These are phyloP conservation scores for Cyberlindnera maritima DNA, from an alignment of 805 yeast species.

Conservation along the genomic window DNA sequence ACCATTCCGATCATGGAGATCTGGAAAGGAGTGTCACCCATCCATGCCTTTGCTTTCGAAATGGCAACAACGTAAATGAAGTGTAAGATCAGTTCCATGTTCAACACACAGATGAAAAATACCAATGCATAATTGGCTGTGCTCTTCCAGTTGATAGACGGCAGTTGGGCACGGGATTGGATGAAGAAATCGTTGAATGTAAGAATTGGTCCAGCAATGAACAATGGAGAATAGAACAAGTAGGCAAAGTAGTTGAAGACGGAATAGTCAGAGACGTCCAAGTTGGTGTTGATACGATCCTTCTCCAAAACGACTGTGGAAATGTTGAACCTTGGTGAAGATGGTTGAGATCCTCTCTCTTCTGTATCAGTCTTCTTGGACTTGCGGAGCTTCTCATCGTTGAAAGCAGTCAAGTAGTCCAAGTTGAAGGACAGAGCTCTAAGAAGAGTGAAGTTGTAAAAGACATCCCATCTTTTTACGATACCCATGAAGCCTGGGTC, in stretches of 20 bases:
- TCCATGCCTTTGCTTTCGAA: constrained; percentile 86
- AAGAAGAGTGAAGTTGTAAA: constrained; percentile 83
- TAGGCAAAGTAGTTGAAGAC: constrained; percentile 72
- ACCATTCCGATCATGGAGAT: constrained; percentile 92
- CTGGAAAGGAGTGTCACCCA: constrained; percentile 85
- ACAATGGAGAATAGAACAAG: constrained; percentile 79
- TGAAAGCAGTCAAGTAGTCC: constrained; percentile 58
- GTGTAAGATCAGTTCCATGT: constrained; percentile 89
- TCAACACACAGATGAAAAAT: constrained; percentile 67
- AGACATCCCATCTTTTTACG: constrained; percentile 92
- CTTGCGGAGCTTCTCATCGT: constrained; percentile 17
- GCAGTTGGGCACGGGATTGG: constrained; percentile 69
- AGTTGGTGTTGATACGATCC: constrained; percentile 61
- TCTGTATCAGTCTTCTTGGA: constrained; percentile 25
- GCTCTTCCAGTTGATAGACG: constrained; percentile 55
- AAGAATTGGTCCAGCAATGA: constrained; percentile 92
- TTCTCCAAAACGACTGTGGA: constrained; percentile 36
- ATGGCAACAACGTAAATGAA: constrained; percentile 92
- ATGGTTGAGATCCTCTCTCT: constrained; percentile 21
- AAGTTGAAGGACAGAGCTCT: constrained; percentile 80
- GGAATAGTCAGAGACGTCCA: constrained; percentile 58
- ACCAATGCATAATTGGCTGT: constrained; percentile 63
- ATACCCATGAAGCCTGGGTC: constrained; percentile 71
- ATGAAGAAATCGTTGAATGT: constrained; percentile 89
- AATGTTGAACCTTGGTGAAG: constrained; percentile 17